Evolutionary conservation across 139 green algal genomes (phyloP).

Genomic region (Yamagishiella unicocca): DNA sequence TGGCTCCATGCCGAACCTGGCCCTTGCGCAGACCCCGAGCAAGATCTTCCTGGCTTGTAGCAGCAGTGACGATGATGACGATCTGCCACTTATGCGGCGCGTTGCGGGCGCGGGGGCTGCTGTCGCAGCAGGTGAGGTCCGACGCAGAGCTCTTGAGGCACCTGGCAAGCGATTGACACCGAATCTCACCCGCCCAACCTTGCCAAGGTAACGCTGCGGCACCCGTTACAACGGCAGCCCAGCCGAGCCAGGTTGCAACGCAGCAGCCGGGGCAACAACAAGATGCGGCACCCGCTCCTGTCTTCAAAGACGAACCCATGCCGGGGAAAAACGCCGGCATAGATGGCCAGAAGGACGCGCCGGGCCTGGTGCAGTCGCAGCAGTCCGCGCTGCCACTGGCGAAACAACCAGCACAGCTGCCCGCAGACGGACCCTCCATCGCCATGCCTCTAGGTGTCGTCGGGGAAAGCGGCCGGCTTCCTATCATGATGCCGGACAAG

Average conservation of each 20-base stretch:
- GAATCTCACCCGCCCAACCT: too few relatives aligned
- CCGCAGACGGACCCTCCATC: background rate
- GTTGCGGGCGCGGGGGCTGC: too few relatives aligned
- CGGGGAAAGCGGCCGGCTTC: background rate
- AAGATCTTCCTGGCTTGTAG: conserved; percentile 18
- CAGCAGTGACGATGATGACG: conserved; percentile 30
- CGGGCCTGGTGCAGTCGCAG: background rate
- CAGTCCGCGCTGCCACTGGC: background rate
- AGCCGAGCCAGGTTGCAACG: too few relatives aligned
- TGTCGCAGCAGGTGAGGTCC: background rate
- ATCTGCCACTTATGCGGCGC: background rate
- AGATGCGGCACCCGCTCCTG: too few relatives aligned
- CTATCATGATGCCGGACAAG: conserved; percentile 23
- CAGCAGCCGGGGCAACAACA: too few relatives aligned
- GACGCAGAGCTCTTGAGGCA: too few relatives aligned
- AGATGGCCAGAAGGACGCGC: too few relatives aligned
- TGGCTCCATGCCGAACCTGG: background rate
- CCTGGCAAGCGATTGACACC: too few relatives aligned
- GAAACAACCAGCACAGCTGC: background rate
- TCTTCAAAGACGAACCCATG: too few relatives aligned
- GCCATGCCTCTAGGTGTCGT: background rate
- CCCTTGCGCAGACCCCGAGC: background rate
- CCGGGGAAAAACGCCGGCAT: too few relatives aligned
- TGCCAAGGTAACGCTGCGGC: too few relatives aligned
- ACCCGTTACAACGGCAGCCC: too few relatives aligned